Percentiles rank a stretch among this genome's conserved stretches.
These are phyloP conservation scores for Neurospora tetrasperma DNA, from an alignment of 495 filamentous ascomycete species.

Conservation along the genomic window DNA sequence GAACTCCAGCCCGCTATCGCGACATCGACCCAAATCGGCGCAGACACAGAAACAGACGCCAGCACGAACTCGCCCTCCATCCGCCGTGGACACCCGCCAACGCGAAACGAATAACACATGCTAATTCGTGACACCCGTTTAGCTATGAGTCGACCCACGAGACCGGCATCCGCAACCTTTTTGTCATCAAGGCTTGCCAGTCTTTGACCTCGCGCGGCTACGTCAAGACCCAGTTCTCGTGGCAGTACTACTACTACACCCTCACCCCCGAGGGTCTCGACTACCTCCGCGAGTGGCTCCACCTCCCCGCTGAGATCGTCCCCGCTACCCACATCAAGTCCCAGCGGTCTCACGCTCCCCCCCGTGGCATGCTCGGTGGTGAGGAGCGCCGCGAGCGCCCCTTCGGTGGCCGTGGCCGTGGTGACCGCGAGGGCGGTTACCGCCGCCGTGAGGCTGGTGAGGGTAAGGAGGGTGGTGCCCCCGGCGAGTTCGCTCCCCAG, in stretches of 20 bases:
- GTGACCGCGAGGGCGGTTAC: slow-evolving; percentile 89
- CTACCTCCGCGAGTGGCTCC: slow-evolving; percentile 99
- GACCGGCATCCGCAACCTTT: slow-evolving; percentile 84
- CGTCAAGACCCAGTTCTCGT: slow-evolving; percentile 99
- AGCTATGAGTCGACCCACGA: slow-evolving; percentile 31
- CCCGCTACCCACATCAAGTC: slow-evolving; percentile 99
- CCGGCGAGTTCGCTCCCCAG: slow-evolving; percentile 87
- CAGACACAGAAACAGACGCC: not conserved
- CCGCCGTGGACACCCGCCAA: not conserved
- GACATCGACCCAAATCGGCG: slow-evolving; percentile 56
- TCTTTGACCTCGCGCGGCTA: slow-evolving; percentile 95
- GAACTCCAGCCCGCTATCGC: slow-evolving; percentile 40
- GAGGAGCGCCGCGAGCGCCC: slow-evolving; percentile 72
- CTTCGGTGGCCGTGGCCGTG: slow-evolving; percentile 50
- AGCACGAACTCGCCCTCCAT: not conserved
- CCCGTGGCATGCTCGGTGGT: slow-evolving; percentile 95
- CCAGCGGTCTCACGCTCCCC: slow-evolving; percentile 96
- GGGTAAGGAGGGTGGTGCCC: slow-evolving; percentile 90
- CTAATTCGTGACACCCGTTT: slow-evolving; percentile 14
- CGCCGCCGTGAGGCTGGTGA: slow-evolving; percentile 69
- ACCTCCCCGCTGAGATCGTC: slow-evolving; percentile 98
- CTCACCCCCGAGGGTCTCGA: slow-evolving; percentile 98
- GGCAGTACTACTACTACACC: slow-evolving; percentile 99
- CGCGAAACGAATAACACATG: slow-evolving; percentile 7
- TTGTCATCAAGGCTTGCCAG: slow-evolving; percentile 95